Evolutionary conservation across 2,329 filamentous ascomycete genomes (phyloP), one percentile per base, ranked within the genome.

Genomic region (Aspergillus unguis): DNA sequence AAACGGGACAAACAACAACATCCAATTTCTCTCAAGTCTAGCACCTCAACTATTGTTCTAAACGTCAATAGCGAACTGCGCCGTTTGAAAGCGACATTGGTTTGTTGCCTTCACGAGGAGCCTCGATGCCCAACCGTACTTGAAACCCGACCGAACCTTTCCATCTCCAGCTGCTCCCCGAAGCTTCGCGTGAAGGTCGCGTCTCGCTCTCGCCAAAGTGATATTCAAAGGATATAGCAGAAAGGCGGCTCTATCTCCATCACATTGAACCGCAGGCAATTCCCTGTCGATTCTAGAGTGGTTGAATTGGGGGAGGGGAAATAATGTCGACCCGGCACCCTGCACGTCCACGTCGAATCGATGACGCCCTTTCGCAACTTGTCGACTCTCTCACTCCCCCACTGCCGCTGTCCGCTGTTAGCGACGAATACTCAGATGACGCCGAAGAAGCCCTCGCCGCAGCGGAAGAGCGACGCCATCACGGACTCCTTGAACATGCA

Each of bases 321-420:
- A 64, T 58, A 48, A 68, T 67, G 62, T 65, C 71, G 32, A 58
- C 64, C 48, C 65, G 67, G 47, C 66, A 67, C 31, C 55, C 66
- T 47, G 56, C 65, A 50, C 71, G 72, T 54, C 66, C 68, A 44
- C 71, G 71, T 55, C 72, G 72, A 55, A 68, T 75, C 54, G 72
- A 75, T 47, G 72, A 75, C 55, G 72, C 72, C 35, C 65, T 75
- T 54, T 71, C 69, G 50, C 72, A 75, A 58, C 66, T 75, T 26
- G 65, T 75, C 62, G 72, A 74, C 44, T 72, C 70, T 43, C 62
- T 75, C 37, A 63, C 71, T 38, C 72, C 71, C 27, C 64, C 70
- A 25, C 60, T 71, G 33, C 61, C 69, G n/a, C 59, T 64, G 25
- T 57, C 65, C 36, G 61, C 62, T 29, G 52, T 67, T 17, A 60